Conservation (phyloP, 129 eudicot genomes). For the Escallonia herrerae region DNA sequence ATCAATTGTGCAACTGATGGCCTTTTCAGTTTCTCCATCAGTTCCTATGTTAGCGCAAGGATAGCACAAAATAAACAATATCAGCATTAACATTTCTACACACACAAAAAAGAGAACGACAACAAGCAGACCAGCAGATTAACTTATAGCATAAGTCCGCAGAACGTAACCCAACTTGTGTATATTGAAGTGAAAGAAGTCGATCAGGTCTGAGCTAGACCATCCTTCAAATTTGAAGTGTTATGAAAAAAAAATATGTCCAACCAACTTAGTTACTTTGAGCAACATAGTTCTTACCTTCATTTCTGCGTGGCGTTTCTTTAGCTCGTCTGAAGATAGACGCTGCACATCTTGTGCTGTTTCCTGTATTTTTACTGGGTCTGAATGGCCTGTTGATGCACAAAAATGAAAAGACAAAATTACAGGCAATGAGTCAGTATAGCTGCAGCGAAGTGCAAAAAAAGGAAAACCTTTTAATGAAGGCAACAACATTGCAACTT, state of each 20-base stretch:
- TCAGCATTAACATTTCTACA: too few relatives aligned
- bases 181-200: background rate
- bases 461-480: constrained; percentile 6
- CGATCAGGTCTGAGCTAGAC: background rate
- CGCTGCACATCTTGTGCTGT: constrained; percentile 47
- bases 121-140: too few relatives aligned
- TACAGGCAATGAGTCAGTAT: too few relatives aligned
- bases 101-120: too few relatives aligned
- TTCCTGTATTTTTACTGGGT: constrained; percentile 65
- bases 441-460: background rate
- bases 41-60: constrained; percentile 42
- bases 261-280: too few relatives aligned
- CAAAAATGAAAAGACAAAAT: too few relatives aligned
- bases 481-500: background rate
- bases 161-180: background rate
- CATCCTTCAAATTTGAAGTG: background rate
- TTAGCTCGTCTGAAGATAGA: constrained; percentile 56
- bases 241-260: too few relatives aligned
- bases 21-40: constrained; percentile 74
- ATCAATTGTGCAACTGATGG: constrained; percentile 84
- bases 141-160: too few relatives aligned
- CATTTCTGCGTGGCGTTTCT: constrained; percentile 61
- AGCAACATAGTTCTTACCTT: constrained; percentile 37
- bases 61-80: background rate
- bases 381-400: constrained; percentile 61